These are phyloP conservation scores for Isoetes taiwanensis DNA, from an alignment of 75 land plant species.

Conservation along the genomic window DNA sequence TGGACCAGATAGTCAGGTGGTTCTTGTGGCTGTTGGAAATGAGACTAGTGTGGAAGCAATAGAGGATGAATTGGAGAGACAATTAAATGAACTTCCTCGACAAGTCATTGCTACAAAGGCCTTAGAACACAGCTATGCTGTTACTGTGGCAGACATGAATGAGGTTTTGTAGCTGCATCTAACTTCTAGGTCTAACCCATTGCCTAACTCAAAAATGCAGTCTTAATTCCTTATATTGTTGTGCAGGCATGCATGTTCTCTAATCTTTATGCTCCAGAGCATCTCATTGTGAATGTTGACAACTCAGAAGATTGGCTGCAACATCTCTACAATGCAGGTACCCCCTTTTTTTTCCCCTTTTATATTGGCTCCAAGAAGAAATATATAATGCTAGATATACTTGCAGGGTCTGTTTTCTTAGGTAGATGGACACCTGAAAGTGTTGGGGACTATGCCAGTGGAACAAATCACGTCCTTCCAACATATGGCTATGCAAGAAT, in stretches of 20 bases:
- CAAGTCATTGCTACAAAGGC: slow-evolving; percentile 83
- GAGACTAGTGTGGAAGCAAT: slow-evolving; percentile 57
- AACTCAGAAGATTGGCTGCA: slow-evolving; percentile 84
- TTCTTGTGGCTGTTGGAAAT: slow-evolving; percentile 80
- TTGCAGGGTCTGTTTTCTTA: slow-evolving; percentile 88
- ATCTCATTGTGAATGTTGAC: slow-evolving; percentile 80
- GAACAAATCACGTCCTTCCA: slow-evolving; percentile 98
- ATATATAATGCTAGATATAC: not conserved
- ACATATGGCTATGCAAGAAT: slow-evolving; percentile 98
- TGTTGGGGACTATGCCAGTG: slow-evolving; percentile 96
- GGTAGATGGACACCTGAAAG: slow-evolving; percentile 98
- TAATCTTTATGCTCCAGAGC: slow-evolving; percentile 97
- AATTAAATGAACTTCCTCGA: slow-evolving; percentile 70
- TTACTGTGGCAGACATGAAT: slow-evolving; percentile 59
- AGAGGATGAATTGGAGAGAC: slow-evolving; percentile 54
- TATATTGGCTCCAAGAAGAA: not conserved
- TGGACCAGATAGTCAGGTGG: slow-evolving; percentile 98
- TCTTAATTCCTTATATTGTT: too few species aligned
- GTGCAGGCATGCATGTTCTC: slow-evolving; percentile 94
- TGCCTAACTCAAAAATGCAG: too few species aligned
- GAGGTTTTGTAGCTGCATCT: too few species aligned
- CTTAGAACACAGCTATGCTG: slow-evolving; percentile 70
- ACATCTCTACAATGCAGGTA: slow-evolving; percentile 90
- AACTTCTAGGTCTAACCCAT: too few species aligned
- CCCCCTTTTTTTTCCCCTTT: not conserved